Percentiles rank a stretch among this genome's conserved stretches.
phyloP scores from a whole-genome alignment of 352 stramenopile genomes.

The Pythium utonaiense region DNA sequence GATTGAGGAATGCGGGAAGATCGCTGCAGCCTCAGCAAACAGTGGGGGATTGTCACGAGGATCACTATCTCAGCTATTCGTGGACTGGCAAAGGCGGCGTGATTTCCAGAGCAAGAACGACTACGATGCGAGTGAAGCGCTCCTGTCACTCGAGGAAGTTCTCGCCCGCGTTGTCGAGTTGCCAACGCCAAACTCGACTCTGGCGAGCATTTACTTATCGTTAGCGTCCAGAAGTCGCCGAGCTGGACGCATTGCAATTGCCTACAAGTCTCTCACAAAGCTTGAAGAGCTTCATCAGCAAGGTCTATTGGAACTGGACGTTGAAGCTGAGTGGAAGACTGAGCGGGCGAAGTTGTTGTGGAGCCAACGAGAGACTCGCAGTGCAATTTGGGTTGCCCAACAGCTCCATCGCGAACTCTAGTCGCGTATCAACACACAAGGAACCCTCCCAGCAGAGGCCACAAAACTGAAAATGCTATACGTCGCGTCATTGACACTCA shows the following conservation, averaged over 20 bases:
- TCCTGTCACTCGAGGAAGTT: slow-evolving; percentile 60
- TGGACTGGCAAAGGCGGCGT: slow-evolving; percentile 39
- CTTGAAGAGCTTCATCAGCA: slow-evolving; percentile 50
- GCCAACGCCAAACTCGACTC: slow-evolving; percentile 17
- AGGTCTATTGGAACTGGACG: slow-evolving; percentile 30
- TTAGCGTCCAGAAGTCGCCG: slow-evolving; percentile 58
- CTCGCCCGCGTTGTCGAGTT: slow-evolving; percentile 42
- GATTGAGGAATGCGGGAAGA: slow-evolving; percentile 43
- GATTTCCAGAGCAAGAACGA: slow-evolving; percentile 18
- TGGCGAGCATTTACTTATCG: slow-evolving; percentile 55
- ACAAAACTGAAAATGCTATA: slow-evolving; percentile 49
- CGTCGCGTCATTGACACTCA: slow-evolving; percentile 65
- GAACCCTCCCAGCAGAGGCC: slow-evolving; percentile 7
- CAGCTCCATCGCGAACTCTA: slow-evolving; percentile 45
- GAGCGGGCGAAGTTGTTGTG: slow-evolving; percentile 79
- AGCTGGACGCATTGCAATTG: slow-evolving; percentile 56
- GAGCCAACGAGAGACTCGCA: slow-evolving; percentile 65
- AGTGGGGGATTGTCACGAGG: not conserved
- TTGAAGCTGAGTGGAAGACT: slow-evolving; percentile 62
- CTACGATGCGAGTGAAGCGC: slow-evolving; percentile 55
- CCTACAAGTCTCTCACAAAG: slow-evolving; percentile 59
- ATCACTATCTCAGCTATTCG: slow-evolving; percentile 22
- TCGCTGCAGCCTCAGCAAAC: not conserved
- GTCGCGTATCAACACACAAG: slow-evolving; percentile 22
- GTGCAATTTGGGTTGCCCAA: slow-evolving; percentile 73